Evolutionary conservation across 2,329 filamentous ascomycete genomes (phyloP), one percentile per base, ranked within the genome.

Genomic region (Aquanectria penicillioides): DNA sequence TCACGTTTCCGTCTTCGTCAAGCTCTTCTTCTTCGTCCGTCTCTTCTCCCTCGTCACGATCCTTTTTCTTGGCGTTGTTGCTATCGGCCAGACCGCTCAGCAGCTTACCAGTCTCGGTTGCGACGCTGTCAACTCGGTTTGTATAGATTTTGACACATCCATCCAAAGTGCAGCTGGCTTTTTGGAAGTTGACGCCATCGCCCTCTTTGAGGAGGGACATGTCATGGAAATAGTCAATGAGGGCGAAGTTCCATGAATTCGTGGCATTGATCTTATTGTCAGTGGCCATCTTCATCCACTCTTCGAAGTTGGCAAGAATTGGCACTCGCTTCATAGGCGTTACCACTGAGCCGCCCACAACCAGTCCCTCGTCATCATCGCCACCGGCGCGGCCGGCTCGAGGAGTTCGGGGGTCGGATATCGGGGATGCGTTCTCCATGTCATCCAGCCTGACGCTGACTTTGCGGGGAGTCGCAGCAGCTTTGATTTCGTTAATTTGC

Each of bases 221-320:
- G 72, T 99, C 95, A 76, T 99, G 94, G 72, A 99, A 99, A 78
- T 99, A 99, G 77, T 99, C 95, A 73, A 99, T 99, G 15, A 99
- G 86, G n/a, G 95, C 95, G 78, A 99, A 98, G 76, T 98, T 98
- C 95, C 95, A 99, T 25, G 94, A 97, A 77, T 99, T 99, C 59
- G 90, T 88, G 44, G 95, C 94, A 74, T 98, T 99, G 83, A 99
- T 99, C 78, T 95, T 95, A 80, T 99, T 99, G 80, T 99, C 95
- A 13, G 95, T 98, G 2, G 95, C 95, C 93, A 99, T 97, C 83
- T 98, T 99, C 93, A 99, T 98, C 95, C 94, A 98, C 75, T 99
- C 95, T 76, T 99, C 95, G 70, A 98, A 99, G 78, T 99, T 99
- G 71, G 95, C 95, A 52, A 99, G 82, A 69, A 99, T 91, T 1